Evolutionary conservation across 306 rosid genomes (phyloP), one percentile per base, ranked within the genome.

Genomic region (Mimosa bimucronata): DNA sequence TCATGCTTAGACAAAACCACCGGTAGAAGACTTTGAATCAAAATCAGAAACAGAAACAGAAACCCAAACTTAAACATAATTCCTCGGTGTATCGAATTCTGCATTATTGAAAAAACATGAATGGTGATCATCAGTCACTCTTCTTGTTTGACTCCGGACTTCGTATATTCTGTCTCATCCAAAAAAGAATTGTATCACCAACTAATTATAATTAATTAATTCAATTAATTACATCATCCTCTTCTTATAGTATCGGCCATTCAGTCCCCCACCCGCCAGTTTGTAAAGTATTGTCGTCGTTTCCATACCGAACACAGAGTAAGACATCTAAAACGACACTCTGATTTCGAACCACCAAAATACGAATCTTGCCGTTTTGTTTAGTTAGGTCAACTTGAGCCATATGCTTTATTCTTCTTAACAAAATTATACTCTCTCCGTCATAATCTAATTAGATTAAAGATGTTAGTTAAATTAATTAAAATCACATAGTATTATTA

Each of bases 41-140:
- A 46, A 83, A 83, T n/a, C 68, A 84, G 79, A 77, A 87, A 74
- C 80, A 50, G 79, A 87, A 65, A 76, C 80, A 50, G 79, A 87
- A 65, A 76, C 66, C 44, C 79, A 77, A 86, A 82, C 55, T 74
- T 88, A 21, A 85, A 75, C 98, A 91, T 87, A 44, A 3, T 73
- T 77, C 61, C 78, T 42, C 78, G 30, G 19, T 77, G 28, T 69
- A 28, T 14, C 8, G 13, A 75, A 3, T 75, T 25, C 28, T 74
- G 57, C 70, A 58, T 18, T 21, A 52, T 37, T 50, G 26, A 37
- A 55, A 19, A 46, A 19, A n/a, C 57, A 25, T 14, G 50, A 68
- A 34, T 0, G 38, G 7, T 1, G 10, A 41, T 44, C 18, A 44
- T 70, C 57, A 1, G n/a, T 6, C 53, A 41, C 38, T 70, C 58